A percentile compares a stretch with the other conserved stretches of the same genome.
These are phyloP conservation scores for Populus trichocarpa DNA, from an alignment of 441 rosid species.

Conservation along the genomic window DNA sequence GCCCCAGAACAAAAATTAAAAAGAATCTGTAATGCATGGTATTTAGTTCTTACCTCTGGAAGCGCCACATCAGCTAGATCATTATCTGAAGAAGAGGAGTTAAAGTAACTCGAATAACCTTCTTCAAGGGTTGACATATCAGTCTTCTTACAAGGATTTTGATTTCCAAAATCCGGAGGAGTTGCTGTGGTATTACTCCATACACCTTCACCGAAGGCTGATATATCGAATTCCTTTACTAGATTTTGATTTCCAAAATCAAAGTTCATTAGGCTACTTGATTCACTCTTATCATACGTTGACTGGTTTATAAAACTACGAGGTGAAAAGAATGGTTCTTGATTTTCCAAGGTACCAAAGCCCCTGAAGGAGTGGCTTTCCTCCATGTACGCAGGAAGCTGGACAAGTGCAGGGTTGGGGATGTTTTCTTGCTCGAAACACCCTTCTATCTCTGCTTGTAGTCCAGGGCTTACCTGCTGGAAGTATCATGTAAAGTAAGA, in stretches of 20 bases:
- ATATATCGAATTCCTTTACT: not conserved
- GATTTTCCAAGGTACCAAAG: too few relatives aligned
- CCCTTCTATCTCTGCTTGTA: not conserved
- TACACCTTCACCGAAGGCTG: not conserved
- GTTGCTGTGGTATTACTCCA: not conserved
- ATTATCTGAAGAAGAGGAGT: not conserved
- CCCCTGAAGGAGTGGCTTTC: not conserved
- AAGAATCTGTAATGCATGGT: not conserved
- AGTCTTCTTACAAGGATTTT: not conserved
- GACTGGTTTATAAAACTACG: slow-evolving; percentile 1
- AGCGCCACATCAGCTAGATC: not conserved
- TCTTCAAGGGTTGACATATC: not conserved
- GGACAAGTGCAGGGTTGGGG: not conserved
- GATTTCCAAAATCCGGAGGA: not conserved
- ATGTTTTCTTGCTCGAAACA: not conserved
- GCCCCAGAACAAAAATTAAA: not conserved
- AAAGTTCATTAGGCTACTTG: not conserved
- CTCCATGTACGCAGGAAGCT: not conserved
- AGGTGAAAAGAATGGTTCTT: too few relatives aligned
- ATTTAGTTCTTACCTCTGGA: not conserved
- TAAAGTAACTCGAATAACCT: not conserved
- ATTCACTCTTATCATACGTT: not conserved
- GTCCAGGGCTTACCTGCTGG: not conserved
- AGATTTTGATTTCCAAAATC: not conserved
- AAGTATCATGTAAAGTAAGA: not conserved